Conservation (phyloP, 306 rosid genomes). For the Psophocarpus tetragonolobus region DNA sequence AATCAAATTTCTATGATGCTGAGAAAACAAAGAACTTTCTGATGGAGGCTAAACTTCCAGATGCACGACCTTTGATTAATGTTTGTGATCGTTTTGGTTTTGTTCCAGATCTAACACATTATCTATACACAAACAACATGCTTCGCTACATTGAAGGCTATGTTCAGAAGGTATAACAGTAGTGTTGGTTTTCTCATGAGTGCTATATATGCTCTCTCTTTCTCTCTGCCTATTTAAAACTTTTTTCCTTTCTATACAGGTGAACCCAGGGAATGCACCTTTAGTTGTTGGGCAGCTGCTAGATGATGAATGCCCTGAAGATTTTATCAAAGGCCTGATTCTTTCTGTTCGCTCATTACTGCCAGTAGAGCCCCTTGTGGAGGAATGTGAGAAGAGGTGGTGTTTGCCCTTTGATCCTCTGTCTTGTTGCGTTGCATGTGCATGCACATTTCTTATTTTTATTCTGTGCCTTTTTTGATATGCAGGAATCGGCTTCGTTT, state of each 20-base stretch:
- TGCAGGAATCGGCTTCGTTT: constrained; percentile 93
- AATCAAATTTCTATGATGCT: constrained; percentile 94
- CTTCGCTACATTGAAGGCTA: constrained; percentile 98
- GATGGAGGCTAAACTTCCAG: constrained; percentile 98
- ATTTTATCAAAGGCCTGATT: constrained; percentile 95
- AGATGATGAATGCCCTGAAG: constrained; percentile 99
- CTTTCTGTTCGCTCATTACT: constrained; percentile 97
- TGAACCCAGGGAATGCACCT: constrained; percentile 98
- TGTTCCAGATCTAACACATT: constrained; percentile 99
- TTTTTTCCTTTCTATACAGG: constrained; percentile 50
- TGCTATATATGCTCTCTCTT: constrained; percentile 13
- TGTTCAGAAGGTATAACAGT: constrained; percentile 83
- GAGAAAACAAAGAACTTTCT: constrained; percentile 96
- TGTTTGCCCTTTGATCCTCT: constrained; percentile 29
- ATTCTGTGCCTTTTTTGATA: constrained; percentile 6
- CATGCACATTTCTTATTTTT: constrained; percentile 16
- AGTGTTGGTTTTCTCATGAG: not conserved
- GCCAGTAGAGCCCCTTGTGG: constrained; percentile 99
- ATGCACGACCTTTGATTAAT: constrained; percentile 95
- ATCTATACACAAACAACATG: constrained; percentile 94
- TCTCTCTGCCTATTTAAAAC: not conserved
- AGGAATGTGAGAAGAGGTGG: constrained; percentile 99
- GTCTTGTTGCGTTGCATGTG: not conserved
- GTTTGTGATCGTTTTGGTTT: constrained; percentile 98
- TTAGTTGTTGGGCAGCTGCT: constrained; percentile 97